Conservation (phyloP, 2,329 filamentous ascomycete genomes). For the Talaromyces sp. region DNA sequence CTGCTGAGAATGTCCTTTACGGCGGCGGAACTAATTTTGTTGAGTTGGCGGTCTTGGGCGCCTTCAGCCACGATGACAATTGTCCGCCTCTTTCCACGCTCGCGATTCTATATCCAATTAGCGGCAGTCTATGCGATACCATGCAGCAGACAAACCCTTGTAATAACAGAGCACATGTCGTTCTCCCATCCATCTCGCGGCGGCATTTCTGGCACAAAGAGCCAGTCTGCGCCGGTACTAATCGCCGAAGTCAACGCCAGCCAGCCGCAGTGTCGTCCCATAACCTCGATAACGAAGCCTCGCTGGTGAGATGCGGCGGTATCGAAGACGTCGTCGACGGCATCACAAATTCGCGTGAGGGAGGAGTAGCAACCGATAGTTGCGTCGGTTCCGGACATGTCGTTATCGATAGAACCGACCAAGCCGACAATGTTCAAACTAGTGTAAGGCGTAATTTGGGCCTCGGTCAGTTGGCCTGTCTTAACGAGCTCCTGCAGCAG, state of each 20-base stretch:
- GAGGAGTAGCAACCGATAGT: constrained; percentile 97
- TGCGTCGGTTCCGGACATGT: constrained; percentile 92
- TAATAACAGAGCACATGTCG: constrained; percentile 76
- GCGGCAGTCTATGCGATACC: constrained; percentile 4
- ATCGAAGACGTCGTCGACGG: constrained; percentile 88
- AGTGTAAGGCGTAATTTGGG: constrained; percentile 70
- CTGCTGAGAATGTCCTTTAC: constrained; percentile 85
- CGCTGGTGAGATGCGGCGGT: constrained; percentile 93
- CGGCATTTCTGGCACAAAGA: constrained; percentile 95
- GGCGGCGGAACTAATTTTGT: constrained; percentile 72
- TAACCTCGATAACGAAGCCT: constrained; percentile 96
- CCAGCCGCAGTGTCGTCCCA: constrained; percentile 98
- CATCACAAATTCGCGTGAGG: constrained; percentile 85
- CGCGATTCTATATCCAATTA: constrained; percentile 60
- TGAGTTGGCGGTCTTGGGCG: constrained; percentile 76
- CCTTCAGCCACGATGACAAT: constrained; percentile 98
- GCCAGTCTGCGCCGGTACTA: constrained; percentile 89
- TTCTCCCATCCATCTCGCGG: constrained; percentile 81
- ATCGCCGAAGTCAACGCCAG: constrained; percentile 93
- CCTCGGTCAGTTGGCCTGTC: constrained; percentile 62
- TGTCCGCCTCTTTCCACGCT: constrained; percentile 87
- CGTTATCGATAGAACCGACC: constrained; percentile 97
- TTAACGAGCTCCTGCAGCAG: constrained; percentile 78
- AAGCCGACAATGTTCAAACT: constrained; percentile 94
- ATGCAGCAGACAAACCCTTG: constrained; percentile 49